These are phyloP conservation scores for Globisporangium nunn DNA, from an alignment of 352 stramenopile genomes.

Conservation along the genomic window DNA sequence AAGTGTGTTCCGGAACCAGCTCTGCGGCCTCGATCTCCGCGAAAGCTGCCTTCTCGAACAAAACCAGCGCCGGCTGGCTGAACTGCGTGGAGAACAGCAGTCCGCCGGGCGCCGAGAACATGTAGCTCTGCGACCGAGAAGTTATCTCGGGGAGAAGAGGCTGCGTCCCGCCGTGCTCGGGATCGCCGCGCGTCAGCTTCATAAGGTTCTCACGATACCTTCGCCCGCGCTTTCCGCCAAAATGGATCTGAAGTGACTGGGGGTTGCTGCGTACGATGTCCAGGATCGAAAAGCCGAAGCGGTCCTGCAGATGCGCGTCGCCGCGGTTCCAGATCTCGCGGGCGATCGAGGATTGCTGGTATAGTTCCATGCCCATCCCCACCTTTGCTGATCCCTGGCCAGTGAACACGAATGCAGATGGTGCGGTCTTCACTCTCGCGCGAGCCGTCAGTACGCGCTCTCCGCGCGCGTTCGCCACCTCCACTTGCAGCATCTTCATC, in stretches of 20 bases:
- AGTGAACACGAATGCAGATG: conserved; percentile 83
- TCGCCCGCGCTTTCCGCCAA: conserved; percentile 75
- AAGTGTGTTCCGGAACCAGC: conserved; percentile 61
- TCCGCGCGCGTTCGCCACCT: conserved; percentile 65
- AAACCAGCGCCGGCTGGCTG: conserved; percentile 12
- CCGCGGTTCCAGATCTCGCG: conserved; percentile 79
- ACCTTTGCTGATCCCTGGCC: conserved; percentile 77
- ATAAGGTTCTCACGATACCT: conserved; percentile 84
- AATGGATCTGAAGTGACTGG: conserved; percentile 78
- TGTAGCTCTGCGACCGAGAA: conserved; percentile 75
- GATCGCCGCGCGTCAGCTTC: conserved; percentile 64
- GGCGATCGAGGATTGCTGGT: conserved; percentile 56
- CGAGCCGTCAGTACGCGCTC: conserved; percentile 69
- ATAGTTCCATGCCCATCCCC: conserved; percentile 88
- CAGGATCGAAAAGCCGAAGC: conserved; percentile 85
- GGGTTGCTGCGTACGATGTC: conserved; percentile 86
- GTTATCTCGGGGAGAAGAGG: conserved; percentile 81
- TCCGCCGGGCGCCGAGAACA: conserved; percentile 64
- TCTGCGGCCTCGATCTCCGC: conserved; percentile 68
- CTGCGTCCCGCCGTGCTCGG: conserved; percentile 33
- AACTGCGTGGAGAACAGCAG: conserved; percentile 86
- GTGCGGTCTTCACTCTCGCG: conserved; percentile 56
- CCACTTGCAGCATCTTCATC: conserved; percentile 61
- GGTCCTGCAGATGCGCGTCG: conserved; percentile 58
- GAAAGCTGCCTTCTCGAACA: conserved; percentile 39